Conservation (phyloP, 1,284 basidiomycete species). For the Trichosporon coremiiforme region DNA sequence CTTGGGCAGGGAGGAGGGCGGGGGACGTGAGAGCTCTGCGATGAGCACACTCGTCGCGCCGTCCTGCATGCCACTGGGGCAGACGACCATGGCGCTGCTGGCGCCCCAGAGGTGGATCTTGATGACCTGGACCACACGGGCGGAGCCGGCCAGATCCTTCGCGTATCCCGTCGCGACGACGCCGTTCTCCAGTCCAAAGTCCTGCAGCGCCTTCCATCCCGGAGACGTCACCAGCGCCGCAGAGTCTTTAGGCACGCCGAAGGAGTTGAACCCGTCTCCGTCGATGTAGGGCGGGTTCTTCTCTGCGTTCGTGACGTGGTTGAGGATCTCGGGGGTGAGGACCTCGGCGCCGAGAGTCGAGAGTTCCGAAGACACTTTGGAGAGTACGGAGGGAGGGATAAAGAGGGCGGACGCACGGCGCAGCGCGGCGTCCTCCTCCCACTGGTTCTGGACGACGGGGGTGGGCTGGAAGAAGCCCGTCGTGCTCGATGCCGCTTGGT, state of each 20-base stretch:
- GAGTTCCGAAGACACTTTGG: background rate
- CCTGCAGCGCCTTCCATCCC: constrained; percentile 31
- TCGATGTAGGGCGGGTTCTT: constrained; percentile 26
- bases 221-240: constrained; percentile 25
- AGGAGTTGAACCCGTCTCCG: constrained; percentile 27
- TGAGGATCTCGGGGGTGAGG: constrained; percentile 17
- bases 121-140: constrained; percentile 30
- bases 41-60: constrained; percentile 22
- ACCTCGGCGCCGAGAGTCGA: constrained; percentile 19
- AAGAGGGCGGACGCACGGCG: constrained; percentile 22
- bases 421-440: constrained; percentile 25
- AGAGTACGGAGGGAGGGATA: constrained; percentile 3
- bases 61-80: constrained; percentile 32
- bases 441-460: constrained; percentile 23
- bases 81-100: constrained; percentile 23
- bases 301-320: constrained; percentile 28
- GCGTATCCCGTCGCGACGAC: constrained; percentile 31
- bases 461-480: constrained; percentile 30
- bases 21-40: constrained; percentile 19
- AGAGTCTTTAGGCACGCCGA: constrained; percentile 25
- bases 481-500: constrained; percentile 2
- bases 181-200: constrained; percentile 24
- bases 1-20: background rate
- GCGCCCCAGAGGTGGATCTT: constrained; percentile 29
- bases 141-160: constrained; percentile 12